These are phyloP conservation scores for Russula sp. DNA, from an alignment of 768 basidiomycete genomes.

Conservation along the genomic window DNA sequence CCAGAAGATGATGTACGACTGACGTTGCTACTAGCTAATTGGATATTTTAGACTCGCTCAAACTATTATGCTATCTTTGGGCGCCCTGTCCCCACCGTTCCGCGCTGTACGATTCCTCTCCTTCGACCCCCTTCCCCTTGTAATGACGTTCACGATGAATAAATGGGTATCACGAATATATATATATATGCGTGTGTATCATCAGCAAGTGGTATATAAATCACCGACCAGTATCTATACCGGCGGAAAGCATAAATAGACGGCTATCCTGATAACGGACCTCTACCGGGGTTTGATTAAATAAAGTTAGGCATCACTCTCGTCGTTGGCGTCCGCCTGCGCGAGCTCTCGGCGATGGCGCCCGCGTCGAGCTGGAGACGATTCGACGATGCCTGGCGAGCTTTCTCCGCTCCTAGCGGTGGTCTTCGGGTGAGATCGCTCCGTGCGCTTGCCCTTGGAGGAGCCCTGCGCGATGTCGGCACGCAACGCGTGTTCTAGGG, in stretches of 20 bases:
- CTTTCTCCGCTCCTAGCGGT: conserved; percentile 43
- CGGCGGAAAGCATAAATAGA: conserved; percentile 4
- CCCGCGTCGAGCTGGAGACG: not conserved
- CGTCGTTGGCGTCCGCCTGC: conserved; percentile 7
- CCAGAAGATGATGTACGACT: conserved; percentile 19
- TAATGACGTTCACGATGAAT: conserved; percentile 9
- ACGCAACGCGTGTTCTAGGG: conserved; percentile 53
- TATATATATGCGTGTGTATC: conserved; percentile 12
- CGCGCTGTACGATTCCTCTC: not conserved
- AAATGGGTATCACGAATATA: conserved; percentile 14
- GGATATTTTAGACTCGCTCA: conserved; percentile 21
- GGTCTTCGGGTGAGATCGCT: conserved; percentile 39
- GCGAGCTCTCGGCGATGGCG: conserved; percentile 18
- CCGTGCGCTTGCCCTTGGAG: conserved; percentile 36
- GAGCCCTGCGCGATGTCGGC: conserved; percentile 15
- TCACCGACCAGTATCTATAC: conserved; percentile 1
- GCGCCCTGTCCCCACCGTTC: conserved; percentile 2
- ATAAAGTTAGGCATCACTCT: not conserved
- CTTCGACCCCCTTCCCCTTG: not conserved
- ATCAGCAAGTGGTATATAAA: conserved; percentile 22
- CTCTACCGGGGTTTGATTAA: not conserved
- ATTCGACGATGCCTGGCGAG: not conserved
- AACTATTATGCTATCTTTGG: conserved; percentile 17
- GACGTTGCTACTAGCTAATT: conserved; percentile 16
- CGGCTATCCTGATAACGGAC: not conserved